These are phyloP conservation scores for Crucihimalaya himalaica DNA, from an alignment of 345 rosid species.

Conservation along the genomic window DNA sequence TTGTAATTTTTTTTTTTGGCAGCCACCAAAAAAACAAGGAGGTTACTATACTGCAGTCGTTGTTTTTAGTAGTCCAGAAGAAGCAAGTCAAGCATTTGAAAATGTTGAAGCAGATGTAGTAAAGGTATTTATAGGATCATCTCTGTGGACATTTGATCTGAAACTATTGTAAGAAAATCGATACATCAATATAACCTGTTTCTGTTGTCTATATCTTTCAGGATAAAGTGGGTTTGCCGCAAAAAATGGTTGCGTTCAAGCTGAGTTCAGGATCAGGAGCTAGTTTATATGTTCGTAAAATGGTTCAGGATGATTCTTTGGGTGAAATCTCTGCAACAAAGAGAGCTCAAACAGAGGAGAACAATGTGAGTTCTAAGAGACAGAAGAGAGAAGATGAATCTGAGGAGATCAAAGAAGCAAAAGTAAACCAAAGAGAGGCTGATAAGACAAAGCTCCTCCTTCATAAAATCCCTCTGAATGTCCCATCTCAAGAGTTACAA, in stretches of 20 bases:
- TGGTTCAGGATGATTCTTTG: constrained; percentile 34
- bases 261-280: constrained; percentile 43
- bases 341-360: constrained; percentile 47
- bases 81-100: constrained; percentile 70
- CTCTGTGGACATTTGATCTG: constrained; percentile 10
- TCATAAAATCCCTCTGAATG: constrained; percentile 62
- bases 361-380: constrained; percentile 45
- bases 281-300: constrained; percentile 58
- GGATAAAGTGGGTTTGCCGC: constrained; percentile 67
- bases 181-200: neutral
- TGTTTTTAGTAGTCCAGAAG: constrained; percentile 52
- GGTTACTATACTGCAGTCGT: constrained; percentile 53
- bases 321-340: constrained; percentile 26
- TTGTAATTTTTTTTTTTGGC: constrained; percentile 33
- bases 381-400: constrained; percentile 33
- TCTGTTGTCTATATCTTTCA: constrained; percentile 33
- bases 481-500: constrained; percentile 54
- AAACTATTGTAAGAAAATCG: neutral
- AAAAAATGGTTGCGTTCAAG: constrained; percentile 52
- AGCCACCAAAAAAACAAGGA: constrained; percentile 58
- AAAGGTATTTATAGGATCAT: constrained; percentile 49
- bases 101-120: constrained; percentile 47
- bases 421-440: constrained; percentile 22
- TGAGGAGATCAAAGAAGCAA: constrained; percentile 21
- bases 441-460: constrained; percentile 56